phyloP scores from a whole-genome alignment of 2,329 filamentous ascomycete species.

The Botrytis cinerea region DNA sequence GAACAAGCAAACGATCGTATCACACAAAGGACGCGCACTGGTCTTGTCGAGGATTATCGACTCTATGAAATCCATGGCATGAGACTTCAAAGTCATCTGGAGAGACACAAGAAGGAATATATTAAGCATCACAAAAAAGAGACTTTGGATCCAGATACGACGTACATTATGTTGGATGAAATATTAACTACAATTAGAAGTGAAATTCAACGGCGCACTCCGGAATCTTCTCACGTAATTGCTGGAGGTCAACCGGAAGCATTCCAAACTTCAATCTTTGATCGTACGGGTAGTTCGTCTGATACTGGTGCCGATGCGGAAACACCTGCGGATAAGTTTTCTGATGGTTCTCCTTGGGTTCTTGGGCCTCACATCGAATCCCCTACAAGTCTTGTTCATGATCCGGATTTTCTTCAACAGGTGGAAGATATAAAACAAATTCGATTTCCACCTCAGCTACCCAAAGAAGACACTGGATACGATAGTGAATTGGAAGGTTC shows the following conservation, averaged over 20 bases:
- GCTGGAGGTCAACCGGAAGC: slow-evolving; percentile 42
- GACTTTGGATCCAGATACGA: slow-evolving; percentile 35
- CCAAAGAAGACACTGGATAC: slow-evolving; percentile 37
- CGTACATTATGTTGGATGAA: slow-evolving; percentile 42
- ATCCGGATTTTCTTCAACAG: slow-evolving; percentile 29
- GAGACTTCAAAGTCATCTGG: slow-evolving; percentile 48
- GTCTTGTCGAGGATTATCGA: slow-evolving; percentile 55
- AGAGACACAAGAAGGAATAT: slow-evolving; percentile 43
- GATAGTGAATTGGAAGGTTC: slow-evolving; percentile 38
- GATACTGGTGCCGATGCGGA: slow-evolving; percentile 47
- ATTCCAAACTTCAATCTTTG: slow-evolving; percentile 51
- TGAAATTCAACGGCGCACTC: slow-evolving; percentile 49
- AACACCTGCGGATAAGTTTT: slow-evolving; percentile 42
- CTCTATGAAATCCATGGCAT: slow-evolving; percentile 54
- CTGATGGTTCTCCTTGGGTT: slow-evolving; percentile 37
- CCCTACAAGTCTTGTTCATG: slow-evolving; percentile 32
- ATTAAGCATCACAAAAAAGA: slow-evolving; percentile 30
- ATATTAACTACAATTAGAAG: slow-evolving; percentile 45
- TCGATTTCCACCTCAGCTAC: slow-evolving; percentile 28
- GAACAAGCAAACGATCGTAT: slow-evolving; percentile 50
- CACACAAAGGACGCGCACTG: slow-evolving; percentile 45
- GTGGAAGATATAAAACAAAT: slow-evolving; percentile 24
- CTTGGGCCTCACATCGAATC: slow-evolving; percentile 36
- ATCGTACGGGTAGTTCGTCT: slow-evolving; percentile 52
- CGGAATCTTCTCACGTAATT: slow-evolving; percentile 45